Evolutionary conservation across 441 rosid genomes (phyloP).

Genomic region (Isatis lusitanica): DNA sequence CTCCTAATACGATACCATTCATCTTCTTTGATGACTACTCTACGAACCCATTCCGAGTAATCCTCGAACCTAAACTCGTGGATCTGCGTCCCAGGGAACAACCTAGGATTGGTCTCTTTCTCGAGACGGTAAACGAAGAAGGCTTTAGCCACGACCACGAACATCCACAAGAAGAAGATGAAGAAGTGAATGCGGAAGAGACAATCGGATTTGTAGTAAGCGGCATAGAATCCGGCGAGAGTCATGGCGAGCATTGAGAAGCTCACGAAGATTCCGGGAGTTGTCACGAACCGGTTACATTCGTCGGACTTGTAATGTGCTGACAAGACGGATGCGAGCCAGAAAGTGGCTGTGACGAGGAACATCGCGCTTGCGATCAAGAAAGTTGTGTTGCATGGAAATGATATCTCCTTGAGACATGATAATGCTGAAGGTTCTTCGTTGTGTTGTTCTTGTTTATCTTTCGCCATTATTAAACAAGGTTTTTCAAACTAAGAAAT

Average conservation of each 20-base stretch:
- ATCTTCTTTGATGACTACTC: constrained; percentile 37
- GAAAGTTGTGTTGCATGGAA: constrained; percentile 36
- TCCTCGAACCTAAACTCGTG: constrained; percentile 33
- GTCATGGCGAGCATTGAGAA: constrained; percentile 24
- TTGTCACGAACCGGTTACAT: constrained; percentile 29
- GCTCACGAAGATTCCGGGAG: constrained; percentile 30
- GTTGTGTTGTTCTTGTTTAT: constrained; percentile 21
- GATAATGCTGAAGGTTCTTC: not conserved
- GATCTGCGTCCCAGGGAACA: constrained; percentile 35
- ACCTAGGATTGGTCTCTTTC: constrained; percentile 17
- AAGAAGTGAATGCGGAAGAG: constrained; percentile 34
- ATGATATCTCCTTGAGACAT: constrained; percentile 12
- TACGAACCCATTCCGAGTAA: constrained; percentile 38
- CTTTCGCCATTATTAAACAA: constrained; percentile 34
- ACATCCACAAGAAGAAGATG: constrained; percentile 38
- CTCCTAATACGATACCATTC: constrained; percentile 38
- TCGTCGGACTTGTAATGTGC: constrained; percentile 28
- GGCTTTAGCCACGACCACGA: constrained; percentile 27
- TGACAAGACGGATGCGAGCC: constrained; percentile 17
- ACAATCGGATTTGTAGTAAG: constrained; percentile 36
- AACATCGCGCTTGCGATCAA: constrained; percentile 26
- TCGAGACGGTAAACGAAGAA: constrained; percentile 12
- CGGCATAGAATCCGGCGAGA: constrained; percentile 28
- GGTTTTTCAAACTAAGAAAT: too few relatives aligned
- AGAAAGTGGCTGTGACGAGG: constrained; percentile 19